These are phyloP conservation scores for Trichoderma simmonsii DNA, from an alignment of 2,329 filamentous ascomycete species.

Conservation along the genomic window DNA sequence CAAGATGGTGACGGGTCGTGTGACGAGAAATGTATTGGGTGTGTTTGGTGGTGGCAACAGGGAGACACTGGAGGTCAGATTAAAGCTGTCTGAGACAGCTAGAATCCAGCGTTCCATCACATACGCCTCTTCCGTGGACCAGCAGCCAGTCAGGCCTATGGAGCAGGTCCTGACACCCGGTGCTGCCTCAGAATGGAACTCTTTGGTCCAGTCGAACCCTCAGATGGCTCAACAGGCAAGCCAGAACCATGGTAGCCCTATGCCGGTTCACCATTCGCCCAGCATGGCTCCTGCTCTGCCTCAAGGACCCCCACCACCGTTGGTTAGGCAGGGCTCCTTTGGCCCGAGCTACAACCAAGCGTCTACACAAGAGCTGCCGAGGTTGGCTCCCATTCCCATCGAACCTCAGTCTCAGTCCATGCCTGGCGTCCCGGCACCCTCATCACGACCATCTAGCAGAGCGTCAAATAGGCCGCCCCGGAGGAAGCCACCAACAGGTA, in stretches of 20 bases:
- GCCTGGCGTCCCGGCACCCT: constrained; percentile 26
- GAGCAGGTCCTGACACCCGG: constrained; percentile 45
- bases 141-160: constrained; percentile 25
- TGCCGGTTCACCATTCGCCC: constrained; percentile 26
- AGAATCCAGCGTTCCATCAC: constrained; percentile 44
- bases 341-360: constrained; percentile 25
- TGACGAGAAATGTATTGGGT: constrained; percentile 80
- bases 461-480: constrained; percentile 46
- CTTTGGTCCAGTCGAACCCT: constrained; percentile 71
- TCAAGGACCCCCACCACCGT: constrained; percentile 27
- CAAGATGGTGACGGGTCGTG: constrained; percentile 78
- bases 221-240: constrained; percentile 39
- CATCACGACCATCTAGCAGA: constrained; percentile 59
- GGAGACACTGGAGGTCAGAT: constrained; percentile 89
- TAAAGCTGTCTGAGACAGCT: constrained; percentile 77
- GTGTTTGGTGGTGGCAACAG: constrained; percentile 79
- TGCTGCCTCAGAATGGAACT: constrained; percentile 74
- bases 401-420: constrained; percentile 24
- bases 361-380: constrained; percentile 31
- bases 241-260: neutral
- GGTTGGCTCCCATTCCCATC: constrained; percentile 36
- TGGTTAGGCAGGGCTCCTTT: constrained; percentile 29
- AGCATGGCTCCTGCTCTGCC: constrained; percentile 38
- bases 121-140: constrained; percentile 17
- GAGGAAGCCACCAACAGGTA: constrained; percentile 48